Percentiles rank a stretch among this genome's conserved stretches.
Evolutionary conservation across 1,284 basidiomycete genomes (phyloP).

Genomic region (Somion occarium): DNA sequence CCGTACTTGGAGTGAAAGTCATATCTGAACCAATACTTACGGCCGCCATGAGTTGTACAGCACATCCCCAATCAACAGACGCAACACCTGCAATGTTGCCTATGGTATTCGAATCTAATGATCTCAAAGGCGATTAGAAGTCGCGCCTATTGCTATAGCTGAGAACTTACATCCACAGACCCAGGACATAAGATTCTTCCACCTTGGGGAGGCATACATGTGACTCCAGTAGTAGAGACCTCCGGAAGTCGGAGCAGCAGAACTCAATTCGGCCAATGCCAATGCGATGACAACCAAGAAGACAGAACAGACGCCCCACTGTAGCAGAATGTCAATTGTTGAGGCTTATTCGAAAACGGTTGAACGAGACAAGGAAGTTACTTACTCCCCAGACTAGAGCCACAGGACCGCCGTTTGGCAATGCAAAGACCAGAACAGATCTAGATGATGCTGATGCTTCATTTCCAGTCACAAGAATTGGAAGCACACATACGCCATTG

Average conservation of each 20-base stretch:
- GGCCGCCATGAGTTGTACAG: constrained; percentile 62
- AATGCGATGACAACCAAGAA: constrained; percentile 60
- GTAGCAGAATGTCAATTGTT: neutral
- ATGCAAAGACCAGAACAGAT: constrained; percentile 64
- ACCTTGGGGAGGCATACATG: constrained; percentile 57
- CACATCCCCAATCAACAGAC: constrained; percentile 75
- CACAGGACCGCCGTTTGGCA: constrained; percentile 73
- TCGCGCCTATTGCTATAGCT: neutral
- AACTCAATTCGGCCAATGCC: constrained; percentile 66
- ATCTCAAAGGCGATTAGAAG: constrained; percentile 5
- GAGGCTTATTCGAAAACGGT: neutral
- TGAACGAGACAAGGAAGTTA: neutral
- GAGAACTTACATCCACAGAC: constrained; percentile 62
- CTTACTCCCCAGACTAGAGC: constrained; percentile 74
- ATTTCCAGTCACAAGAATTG: neutral
- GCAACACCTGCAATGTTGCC: constrained; percentile 63
- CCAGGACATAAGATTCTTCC: constrained; percentile 67
- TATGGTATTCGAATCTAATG: constrained; percentile 66
- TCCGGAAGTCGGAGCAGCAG: constrained; percentile 69
- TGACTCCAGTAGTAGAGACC: constrained; percentile 84
- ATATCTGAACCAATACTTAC: constrained; percentile 52
- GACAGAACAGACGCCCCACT: constrained; percentile 49
- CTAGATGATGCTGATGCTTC: constrained; percentile 1
- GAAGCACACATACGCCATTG: constrained; percentile 14
- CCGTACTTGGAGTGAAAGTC: constrained; percentile 47